Evolutionary conservation across 306 rosid species (phyloP).

Genomic region (Quercus variabilis): DNA sequence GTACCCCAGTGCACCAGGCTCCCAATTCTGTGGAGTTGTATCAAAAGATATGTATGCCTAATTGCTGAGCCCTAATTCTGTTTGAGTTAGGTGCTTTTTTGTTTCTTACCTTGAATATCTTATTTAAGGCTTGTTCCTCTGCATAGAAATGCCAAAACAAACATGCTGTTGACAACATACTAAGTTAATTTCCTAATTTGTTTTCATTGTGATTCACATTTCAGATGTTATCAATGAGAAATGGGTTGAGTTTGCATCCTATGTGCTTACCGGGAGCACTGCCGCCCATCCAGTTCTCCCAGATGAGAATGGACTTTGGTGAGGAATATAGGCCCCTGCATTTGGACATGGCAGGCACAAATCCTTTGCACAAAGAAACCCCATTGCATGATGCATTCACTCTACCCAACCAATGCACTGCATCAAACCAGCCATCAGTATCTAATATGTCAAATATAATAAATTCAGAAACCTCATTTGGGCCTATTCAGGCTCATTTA

Average conservation of each 20-base stretch:
- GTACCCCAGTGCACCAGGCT: too few relatives aligned
- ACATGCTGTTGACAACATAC: too few relatives aligned
- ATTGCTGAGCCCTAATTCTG: neutral
- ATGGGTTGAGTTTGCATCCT: conserved; percentile 78
- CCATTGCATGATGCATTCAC: conserved; percentile 39
- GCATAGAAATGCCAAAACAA: neutral
- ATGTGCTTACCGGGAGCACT: conserved; percentile 61
- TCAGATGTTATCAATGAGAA: conserved; percentile 92
- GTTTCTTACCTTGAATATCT: neutral
- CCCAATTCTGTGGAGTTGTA: too few relatives aligned
- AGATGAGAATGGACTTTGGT: conserved; percentile 43
- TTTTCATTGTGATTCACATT: conserved; percentile 17
- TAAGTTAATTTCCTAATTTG: neutral
- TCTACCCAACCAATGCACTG: conserved; percentile 37
- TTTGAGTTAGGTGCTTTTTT: neutral
- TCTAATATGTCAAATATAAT: conserved; percentile 45
- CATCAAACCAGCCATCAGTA: conserved; percentile 37
- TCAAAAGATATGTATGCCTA: neutral
- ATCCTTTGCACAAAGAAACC: conserved; percentile 51
- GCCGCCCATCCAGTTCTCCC: conserved; percentile 51
- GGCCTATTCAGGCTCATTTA: conserved; percentile 34
- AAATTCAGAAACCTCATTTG: conserved; percentile 43
- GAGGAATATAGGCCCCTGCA: conserved; percentile 56
- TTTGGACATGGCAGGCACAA: conserved; percentile 38
- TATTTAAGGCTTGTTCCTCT: neutral